A percentile compares a stretch with the other conserved stretches of the same genome.
These are phyloP conservation scores for Trichoderma cornu-damae DNA, from an alignment of 2,329 filamentous ascomycete genomes.

Conservation along the genomic window DNA sequence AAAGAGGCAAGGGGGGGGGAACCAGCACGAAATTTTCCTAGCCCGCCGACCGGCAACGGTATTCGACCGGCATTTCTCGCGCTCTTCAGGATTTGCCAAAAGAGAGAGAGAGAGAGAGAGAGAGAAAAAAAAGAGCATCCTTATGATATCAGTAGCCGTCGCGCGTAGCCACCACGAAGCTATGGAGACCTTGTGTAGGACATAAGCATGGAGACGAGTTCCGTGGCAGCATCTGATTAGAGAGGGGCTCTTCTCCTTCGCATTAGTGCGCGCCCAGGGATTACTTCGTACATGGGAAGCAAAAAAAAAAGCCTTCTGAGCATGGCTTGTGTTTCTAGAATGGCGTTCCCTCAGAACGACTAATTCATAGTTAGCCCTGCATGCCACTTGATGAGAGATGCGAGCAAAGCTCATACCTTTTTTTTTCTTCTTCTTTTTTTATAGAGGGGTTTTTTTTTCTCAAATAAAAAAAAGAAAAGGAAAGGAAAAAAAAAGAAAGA, in stretches of 20 bases:
- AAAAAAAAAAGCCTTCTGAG: background rate
- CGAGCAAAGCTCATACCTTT: background rate
- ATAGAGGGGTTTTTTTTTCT: too few species aligned
- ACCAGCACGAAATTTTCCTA: background rate
- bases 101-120: too few species aligned
- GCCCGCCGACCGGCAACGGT: background rate
- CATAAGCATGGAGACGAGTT: conserved; percentile 2
- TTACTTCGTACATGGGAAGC: background rate
- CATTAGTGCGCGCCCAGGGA: conserved; percentile 13
- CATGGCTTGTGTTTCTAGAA: conserved; percentile 11
- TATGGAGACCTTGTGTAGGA: background rate
- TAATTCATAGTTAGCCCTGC: conserved; percentile 5
- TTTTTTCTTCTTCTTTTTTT: background rate
- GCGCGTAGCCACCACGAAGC: background rate
- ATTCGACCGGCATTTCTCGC: background rate
- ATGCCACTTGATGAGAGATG: background rate
- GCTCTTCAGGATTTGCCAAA: too few species aligned
- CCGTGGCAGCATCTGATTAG: conserved; percentile 17
- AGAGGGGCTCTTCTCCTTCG: conserved; percentile 7
- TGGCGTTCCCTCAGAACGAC: conserved; percentile 6
- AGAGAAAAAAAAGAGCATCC: too few species aligned
- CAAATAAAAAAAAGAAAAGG: too few species aligned
- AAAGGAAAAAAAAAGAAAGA: too few species aligned
- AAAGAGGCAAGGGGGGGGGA: background rate
- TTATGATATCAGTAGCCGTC: conserved; percentile 5